phyloP scores from a whole-genome alignment of 2,329 filamentous ascomycete species.

The Colletotrichum cereale region DNA sequence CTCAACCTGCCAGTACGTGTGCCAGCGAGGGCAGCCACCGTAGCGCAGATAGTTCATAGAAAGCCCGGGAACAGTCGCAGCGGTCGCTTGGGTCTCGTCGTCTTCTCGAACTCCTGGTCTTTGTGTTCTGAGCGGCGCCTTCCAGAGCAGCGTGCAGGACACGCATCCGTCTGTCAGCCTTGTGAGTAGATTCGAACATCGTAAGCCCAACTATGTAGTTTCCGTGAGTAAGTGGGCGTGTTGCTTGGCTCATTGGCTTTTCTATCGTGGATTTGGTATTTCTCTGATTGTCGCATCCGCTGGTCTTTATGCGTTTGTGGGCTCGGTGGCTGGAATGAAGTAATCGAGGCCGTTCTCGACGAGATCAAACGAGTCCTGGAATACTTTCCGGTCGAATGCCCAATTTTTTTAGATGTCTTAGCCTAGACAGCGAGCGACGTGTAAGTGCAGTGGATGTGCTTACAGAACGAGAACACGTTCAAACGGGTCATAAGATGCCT shows the following conservation, averaged over 20 bases:
- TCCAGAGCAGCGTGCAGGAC: not conserved
- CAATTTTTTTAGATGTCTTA: no score
- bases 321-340: not conserved
- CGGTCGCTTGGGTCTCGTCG: no score
- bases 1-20: not conserved
- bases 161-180: not conserved
- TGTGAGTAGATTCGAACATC: not conserved
- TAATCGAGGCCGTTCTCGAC: no score
- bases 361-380: no score
- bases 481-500: no score
- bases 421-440: no score
- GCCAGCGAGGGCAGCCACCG: not conserved
- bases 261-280: not conserved
- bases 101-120: not conserved
- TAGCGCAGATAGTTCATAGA: not conserved
- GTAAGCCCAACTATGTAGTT: not conserved
- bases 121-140: not conserved
- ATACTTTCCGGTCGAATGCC: no score
- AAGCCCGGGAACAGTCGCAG: not conserved
- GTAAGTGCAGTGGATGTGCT: no score
- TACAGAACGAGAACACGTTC: no score
- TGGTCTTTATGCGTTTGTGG: not conserved
- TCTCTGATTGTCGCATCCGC: not conserved
- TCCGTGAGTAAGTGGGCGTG: not conserved
- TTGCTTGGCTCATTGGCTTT: not conserved